Conservation (phyloP, 2,329 filamentous ascomycete genomes). For the Hypoxylon rubiginosum region DNA sequence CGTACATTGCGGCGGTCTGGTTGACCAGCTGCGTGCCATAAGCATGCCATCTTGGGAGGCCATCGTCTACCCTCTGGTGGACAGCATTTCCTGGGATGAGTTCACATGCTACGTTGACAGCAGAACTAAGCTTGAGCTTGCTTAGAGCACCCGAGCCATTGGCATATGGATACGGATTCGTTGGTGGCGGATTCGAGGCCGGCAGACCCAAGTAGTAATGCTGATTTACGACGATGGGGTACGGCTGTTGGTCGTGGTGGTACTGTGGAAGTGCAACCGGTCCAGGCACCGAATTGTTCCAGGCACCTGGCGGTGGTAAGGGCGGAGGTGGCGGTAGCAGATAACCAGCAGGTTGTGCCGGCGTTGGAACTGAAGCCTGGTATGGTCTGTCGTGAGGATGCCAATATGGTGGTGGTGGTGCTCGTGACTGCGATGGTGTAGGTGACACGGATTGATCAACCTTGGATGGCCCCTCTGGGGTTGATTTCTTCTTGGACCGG, state of each 20-base stretch:
- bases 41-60: slow-evolving; percentile 59
- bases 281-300: slow-evolving; percentile 44
- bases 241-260: slow-evolving; percentile 48
- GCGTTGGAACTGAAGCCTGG: slow-evolving; percentile 45
- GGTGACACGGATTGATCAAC: slow-evolving; percentile 12
- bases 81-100: slow-evolving; percentile 54
- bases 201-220: slow-evolving; percentile 61
- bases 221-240: slow-evolving; percentile 65
- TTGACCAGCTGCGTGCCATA: slow-evolving; percentile 60
- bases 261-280: slow-evolving; percentile 44
- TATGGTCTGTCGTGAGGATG: slow-evolving; percentile 40
- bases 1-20: slow-evolving; percentile 64
- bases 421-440: slow-evolving; percentile 27
- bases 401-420: slow-evolving; percentile 33
- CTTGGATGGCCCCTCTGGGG: slow-evolving; percentile 13
- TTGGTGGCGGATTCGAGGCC: slow-evolving; percentile 37
- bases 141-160: slow-evolving; percentile 46
- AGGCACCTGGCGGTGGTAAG: slow-evolving; percentile 35
- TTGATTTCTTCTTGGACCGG: slow-evolving; percentile 38
- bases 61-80: slow-evolving; percentile 59
- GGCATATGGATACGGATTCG: slow-evolving; percentile 38
- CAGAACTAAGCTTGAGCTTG: slow-evolving; percentile 57
- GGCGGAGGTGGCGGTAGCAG: slow-evolving; percentile 28
- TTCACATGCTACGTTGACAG: slow-evolving; percentile 60
- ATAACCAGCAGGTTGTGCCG: slow-evolving; percentile 38